These are phyloP conservation scores for Ganoderma meredithae DNA, from an alignment of 1,284 basidiomycete species.

Conservation along the genomic window DNA sequence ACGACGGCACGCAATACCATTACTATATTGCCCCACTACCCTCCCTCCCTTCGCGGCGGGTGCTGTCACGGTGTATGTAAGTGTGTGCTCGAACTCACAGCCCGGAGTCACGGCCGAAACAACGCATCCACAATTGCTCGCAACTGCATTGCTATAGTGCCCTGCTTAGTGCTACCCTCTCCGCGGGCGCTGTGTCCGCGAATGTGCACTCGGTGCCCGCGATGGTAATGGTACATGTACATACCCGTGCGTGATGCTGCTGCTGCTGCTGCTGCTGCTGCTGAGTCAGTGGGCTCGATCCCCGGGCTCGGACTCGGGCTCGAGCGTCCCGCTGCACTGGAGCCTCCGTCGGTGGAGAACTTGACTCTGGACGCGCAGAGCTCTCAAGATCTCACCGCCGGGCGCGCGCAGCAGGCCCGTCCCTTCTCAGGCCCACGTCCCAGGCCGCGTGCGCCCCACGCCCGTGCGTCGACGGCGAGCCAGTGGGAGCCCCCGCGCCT, in stretches of 20 bases:
- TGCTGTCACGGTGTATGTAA: not conserved
- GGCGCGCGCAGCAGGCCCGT: slow-evolving; percentile 10
- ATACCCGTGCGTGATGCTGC: no score
- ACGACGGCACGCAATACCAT: not conserved
- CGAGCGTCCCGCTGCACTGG: not conserved
- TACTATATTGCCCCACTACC: not conserved
- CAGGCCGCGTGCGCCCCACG: slow-evolving; percentile 7
- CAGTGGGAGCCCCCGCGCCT: not conserved
- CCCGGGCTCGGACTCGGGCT: no score
- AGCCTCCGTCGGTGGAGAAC: not conserved
- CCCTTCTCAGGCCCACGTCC: slow-evolving; percentile 12
- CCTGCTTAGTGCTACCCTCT: not conserved
- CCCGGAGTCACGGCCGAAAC: no score
- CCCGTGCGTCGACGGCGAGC: not conserved
- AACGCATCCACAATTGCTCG: no score
- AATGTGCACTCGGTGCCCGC: not conserved
- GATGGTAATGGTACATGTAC: no score
- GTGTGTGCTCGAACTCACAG: no score
- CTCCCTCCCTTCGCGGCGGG: not conserved
- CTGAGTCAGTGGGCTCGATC: not conserved
- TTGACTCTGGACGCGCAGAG: no score
- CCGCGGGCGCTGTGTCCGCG: not conserved
- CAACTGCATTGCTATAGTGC: not conserved
- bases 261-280: not conserved
- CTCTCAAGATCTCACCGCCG: slow-evolving; percentile 7